A percentile compares a stretch with the other conserved stretches of the same genome.
Evolutionary conservation across 164 flowering plant genomes (phyloP).

Genomic region (Amborella trichopoda): DNA sequence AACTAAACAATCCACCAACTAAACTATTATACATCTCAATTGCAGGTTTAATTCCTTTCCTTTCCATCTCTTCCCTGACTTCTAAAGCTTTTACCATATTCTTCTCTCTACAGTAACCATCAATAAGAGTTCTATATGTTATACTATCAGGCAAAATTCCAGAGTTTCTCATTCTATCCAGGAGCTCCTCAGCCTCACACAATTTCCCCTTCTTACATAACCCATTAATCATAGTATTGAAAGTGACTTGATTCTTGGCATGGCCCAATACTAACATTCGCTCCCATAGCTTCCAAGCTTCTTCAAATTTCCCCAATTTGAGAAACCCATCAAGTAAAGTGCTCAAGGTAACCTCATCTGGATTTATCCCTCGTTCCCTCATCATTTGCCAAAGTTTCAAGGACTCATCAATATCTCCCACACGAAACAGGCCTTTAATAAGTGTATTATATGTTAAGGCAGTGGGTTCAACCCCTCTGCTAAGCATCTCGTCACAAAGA

Average conservation of each 20-base stretch:
- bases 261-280: conserved; percentile 42
- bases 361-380: conserved; percentile 52
- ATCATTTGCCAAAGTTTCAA: conserved; percentile 56
- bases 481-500: conserved; percentile 47
- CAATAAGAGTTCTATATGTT: conserved; percentile 58
- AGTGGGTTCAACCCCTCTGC: conserved; percentile 38
- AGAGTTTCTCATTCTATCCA: conserved; percentile 46
- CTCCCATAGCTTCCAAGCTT: conserved; percentile 58
- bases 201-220: conserved; percentile 67
- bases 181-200: conserved; percentile 55
- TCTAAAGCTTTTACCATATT: conserved; percentile 41
- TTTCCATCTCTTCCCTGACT: conserved; percentile 49
- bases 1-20: conserved; percentile 41
- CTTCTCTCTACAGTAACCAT: conserved; percentile 69
- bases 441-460: conserved; percentile 71
- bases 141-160: conserved; percentile 54
- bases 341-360: conserved; percentile 53
- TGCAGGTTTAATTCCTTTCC: conserved; percentile 27
- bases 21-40: conserved; percentile 71
- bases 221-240: conserved; percentile 66
- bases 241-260: conserved; percentile 26
- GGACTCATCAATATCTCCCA: conserved; percentile 44
- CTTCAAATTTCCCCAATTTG: conserved; percentile 39
- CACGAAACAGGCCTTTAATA: conserved; percentile 55
- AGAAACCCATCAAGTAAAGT: conserved; percentile 65